phyloP scores from a whole-genome alignment of 345 rosid species.

The Murraya paniculata region DNA sequence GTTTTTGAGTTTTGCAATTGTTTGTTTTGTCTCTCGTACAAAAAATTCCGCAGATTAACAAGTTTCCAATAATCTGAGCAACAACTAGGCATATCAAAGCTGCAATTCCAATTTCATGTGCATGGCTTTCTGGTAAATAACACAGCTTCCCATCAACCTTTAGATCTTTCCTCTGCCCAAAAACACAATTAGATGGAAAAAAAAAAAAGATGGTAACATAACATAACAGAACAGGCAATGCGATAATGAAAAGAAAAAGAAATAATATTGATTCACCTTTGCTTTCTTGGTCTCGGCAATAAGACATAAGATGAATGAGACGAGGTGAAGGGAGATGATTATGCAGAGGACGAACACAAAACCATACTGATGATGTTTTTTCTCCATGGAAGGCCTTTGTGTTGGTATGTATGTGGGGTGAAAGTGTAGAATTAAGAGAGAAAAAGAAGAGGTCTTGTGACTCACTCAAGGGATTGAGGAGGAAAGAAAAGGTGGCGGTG shows the following conservation, averaged over 20 bases:
- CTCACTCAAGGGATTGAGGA: slow-evolving; percentile 25
- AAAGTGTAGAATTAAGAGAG: neutral
- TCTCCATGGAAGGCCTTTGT: slow-evolving; percentile 23
- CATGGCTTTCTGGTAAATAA: slow-evolving; percentile 45
- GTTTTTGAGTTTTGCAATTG: slow-evolving; percentile 24
- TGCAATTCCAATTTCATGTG: slow-evolving; percentile 50
- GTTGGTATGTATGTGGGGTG: neutral
- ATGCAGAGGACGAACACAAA: slow-evolving; percentile 15
- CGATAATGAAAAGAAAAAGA: neutral
- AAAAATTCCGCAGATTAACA: slow-evolving; percentile 29
- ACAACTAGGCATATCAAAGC: slow-evolving; percentile 45
- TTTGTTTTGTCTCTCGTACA: slow-evolving; percentile 21
- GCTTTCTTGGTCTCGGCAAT: slow-evolving; percentile 61
- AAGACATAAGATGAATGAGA: slow-evolving; percentile 52
- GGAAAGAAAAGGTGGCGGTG: neutral
- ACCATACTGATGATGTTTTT: slow-evolving; percentile 13
- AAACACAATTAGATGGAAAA: neutral
- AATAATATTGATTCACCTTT: slow-evolving; percentile 39
- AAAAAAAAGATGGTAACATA: neutral
- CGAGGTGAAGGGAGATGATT: slow-evolving; percentile 41
- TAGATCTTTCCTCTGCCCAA: slow-evolving; percentile 52
- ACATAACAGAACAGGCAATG: neutral
- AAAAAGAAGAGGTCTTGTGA: slow-evolving; percentile 20
- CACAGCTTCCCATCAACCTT: slow-evolving; percentile 60
- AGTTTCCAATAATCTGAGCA: slow-evolving; percentile 58